Evolutionary conservation across 192 early-diverging fungal genomes (phyloP).

Genomic region (Linnemannia hyalina): DNA sequence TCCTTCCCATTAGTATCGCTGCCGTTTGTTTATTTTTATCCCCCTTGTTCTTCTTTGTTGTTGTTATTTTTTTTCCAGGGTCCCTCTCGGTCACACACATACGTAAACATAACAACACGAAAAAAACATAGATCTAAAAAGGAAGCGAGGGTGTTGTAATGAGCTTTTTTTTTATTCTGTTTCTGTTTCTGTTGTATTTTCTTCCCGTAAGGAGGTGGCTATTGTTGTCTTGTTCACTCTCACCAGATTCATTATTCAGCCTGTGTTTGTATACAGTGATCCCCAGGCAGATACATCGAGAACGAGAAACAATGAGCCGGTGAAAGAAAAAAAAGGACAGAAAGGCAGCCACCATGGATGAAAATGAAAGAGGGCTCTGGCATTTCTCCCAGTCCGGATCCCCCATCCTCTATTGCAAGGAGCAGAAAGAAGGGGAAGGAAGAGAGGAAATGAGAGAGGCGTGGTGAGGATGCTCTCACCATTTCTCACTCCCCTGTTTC

Average conservation of each 20-base stretch:
- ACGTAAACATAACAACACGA: neutral
- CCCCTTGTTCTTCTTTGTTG: neutral
- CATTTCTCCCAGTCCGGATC: too few species aligned
- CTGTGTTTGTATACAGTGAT: too few species aligned
- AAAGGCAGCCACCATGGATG: too few species aligned
- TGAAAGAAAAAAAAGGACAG: too few species aligned
- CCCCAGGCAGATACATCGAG: too few species aligned
- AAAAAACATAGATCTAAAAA: neutral
- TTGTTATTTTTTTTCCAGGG: conserved; percentile 10
- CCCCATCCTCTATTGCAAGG: too few species aligned
- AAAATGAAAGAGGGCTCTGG: too few species aligned
- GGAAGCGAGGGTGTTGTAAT: neutral
- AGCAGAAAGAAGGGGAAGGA: neutral
- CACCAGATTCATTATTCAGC: neutral
- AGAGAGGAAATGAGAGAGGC: neutral
- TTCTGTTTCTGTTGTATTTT: neutral
- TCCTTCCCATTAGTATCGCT: too few species aligned
- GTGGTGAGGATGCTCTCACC: conserved; percentile 1
- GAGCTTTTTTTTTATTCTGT: neutral
- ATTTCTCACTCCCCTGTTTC: neutral
- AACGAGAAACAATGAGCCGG: too few species aligned
- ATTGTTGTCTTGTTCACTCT: neutral
- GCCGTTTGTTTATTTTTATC: neutral
- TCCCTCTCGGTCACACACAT: conserved; percentile 3
- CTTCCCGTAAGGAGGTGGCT: neutral